Evolutionary conservation across 768 basidiomycete genomes (phyloP).

Genomic region (Russula brevipes): DNA sequence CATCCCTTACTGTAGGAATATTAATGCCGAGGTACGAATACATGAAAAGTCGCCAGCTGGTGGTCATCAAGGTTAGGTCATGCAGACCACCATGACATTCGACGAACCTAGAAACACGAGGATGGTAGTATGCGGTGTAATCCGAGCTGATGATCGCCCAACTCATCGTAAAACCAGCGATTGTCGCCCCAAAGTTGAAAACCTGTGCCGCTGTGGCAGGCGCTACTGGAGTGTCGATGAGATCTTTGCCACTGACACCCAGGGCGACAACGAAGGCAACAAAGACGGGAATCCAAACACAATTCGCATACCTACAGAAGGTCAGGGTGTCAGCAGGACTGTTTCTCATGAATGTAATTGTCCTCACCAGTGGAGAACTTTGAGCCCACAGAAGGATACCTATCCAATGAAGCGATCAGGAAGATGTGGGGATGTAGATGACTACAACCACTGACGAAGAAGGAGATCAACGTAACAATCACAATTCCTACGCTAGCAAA

Average conservation of each 20-base stretch:
- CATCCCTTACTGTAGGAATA: slow-evolving; percentile 47
- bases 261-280: slow-evolving; percentile 65
- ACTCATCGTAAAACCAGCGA: slow-evolving; percentile 70
- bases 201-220: slow-evolving; percentile 53
- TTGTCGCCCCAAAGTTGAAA: slow-evolving; percentile 60
- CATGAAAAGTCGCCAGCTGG: slow-evolving; percentile 54
- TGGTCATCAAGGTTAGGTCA: background rate
- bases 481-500: slow-evolving; percentile 61
- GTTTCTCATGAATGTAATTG: background rate
- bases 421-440: background rate
- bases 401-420: slow-evolving; percentile 24
- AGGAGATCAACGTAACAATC: slow-evolving; percentile 63
- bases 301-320: slow-evolving; percentile 58
- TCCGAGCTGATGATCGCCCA: slow-evolving; percentile 62
- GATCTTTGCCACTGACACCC: slow-evolving; percentile 68
- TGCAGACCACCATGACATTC: background rate
- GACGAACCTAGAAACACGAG: slow-evolving; percentile 51
- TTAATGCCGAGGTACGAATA: slow-evolving; percentile 64
- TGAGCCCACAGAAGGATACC: slow-evolving; percentile 65
- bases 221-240: slow-evolving; percentile 43
- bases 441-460: slow-evolving; percentile 37
- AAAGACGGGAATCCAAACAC: slow-evolving; percentile 76
- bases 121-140: slow-evolving; percentile 65
- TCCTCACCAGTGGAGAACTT: slow-evolving; percentile 51
- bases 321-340: background rate